Evolutionary conservation across 2,329 filamentous ascomycete genomes (phyloP), one percentile per base, ranked within the genome.

Genomic region (Ceratocystis eucalypticola): DNA sequence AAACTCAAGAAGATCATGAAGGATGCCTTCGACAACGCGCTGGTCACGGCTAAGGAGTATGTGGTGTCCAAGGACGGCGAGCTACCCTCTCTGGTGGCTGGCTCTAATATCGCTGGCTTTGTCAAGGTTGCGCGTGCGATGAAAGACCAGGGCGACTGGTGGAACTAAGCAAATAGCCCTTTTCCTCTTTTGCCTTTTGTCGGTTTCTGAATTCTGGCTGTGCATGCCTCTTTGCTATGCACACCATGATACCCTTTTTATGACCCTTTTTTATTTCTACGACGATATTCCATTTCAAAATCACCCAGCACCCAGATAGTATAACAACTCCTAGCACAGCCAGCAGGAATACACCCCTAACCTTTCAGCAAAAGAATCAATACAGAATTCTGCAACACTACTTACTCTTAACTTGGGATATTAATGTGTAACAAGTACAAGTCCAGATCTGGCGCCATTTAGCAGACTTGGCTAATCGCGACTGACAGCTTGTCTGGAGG

Each of bases 61-160:
- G 88, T 94, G 71, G 82, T 85, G 70, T 80, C 85, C 66, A 81
- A 81, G 71, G 91, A 95, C 75, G 91, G 87, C 72, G 89, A 93
- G 79, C 85, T 94, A 72, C 94, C 94, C 71, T 91, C 86, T 71
- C 81, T 97, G 74, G 91, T 97, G 50, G 91, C 91, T 68, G 94
- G 94, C 72, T 89, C 87, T 81, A 97, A 97, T 80, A 96, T 99
- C 80, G 94, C 94, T 69, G 94, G 94, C 68, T 97, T 96, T 81
- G 88, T 88, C 78, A 99, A 97, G 87, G 93, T 97, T 66, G 92
- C 88, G 64, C 83, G 85, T 72, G 93, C 94, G 73, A 97, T 97
- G 93, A 84, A 88, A 75, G 91, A 96, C 77, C 93, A 96, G 79
- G 94, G 94, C 73, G 93, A 97, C 78, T 97, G 92, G 93, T 97